Base-by-base conservation (phyloP, 2,329 filamentous ascomycete species). In the Sordariomycetes sp. region DNA sequence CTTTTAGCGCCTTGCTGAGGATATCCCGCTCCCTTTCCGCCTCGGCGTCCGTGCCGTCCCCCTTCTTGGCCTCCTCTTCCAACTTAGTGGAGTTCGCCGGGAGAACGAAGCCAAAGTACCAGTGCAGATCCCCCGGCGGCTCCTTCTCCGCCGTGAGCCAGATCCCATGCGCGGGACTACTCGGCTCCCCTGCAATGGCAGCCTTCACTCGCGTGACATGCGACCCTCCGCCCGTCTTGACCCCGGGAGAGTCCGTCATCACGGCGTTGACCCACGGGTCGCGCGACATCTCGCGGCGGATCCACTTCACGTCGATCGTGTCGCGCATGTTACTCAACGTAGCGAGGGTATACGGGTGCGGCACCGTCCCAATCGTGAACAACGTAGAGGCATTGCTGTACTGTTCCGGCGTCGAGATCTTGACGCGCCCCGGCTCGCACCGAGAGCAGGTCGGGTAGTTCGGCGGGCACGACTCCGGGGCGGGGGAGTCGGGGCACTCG, bases 301-400 rank as follows among this genome's bases (percentile, higher is more conserved):
- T 80, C 74, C 82, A 86, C 8, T 75, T 69, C 1, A 85, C 71
- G 53, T 85, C 85, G 54, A 89, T 73, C 1, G 77, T 72, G 2
- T 82, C 76, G 48, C 80, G 76, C 59, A 82, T 78, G 61, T 82
- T 78, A 59, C 82, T 77, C 20, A 97, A 74, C 13, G 83, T 80
- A 57, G 84, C 80, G 50, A 90, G 76, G 1, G 91, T 96, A 74
- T 90, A 95, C 0, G 94, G 94, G 67, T 99, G 94, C 0, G 92
- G 92, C 13, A 97, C 86, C 0, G 85, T 88, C 59, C 87, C 90
- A 61, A 99, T 88, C 2, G 87, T 90, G 73, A 90, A 97, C 17
- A 86, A 67, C 1, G 76, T 76, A 15, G 85, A 84, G 4, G 78
- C 79, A 69, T 96, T 96, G 57, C 79, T 79, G 69, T 89, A 94